Percentiles rank a stretch among this genome's conserved stretches.
phyloP scores from a whole-genome alignment of 495 filamentous ascomycete species.

The Penicillium bovifimosum region DNA sequence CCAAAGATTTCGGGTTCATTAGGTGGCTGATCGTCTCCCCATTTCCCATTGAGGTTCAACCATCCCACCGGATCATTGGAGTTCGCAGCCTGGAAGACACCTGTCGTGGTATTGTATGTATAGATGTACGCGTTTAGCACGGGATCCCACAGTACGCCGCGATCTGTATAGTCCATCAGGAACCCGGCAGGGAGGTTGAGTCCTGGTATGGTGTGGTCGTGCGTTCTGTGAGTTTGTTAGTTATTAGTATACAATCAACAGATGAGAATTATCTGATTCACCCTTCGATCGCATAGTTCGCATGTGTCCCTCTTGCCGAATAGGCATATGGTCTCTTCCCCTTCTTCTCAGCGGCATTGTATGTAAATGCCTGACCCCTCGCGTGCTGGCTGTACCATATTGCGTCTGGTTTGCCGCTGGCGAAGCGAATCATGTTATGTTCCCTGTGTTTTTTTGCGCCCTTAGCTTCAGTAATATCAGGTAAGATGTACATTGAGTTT shows the following conservation, averaged over 20 bases:
- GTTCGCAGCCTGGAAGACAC: conserved; percentile 40
- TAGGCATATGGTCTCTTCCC: conserved; percentile 49
- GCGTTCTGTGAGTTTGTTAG: conserved; percentile 25
- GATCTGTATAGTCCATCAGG: conserved; percentile 58
- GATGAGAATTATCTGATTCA: conserved; percentile 7
- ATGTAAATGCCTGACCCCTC: conserved; percentile 59
- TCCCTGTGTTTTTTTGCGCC: conserved; percentile 36
- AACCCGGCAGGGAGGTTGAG: conserved; percentile 55
- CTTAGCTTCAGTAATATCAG: not conserved
- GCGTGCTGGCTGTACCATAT: conserved; percentile 62
- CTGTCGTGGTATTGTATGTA: conserved; percentile 35
- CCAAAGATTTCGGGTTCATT: conserved; percentile 47
- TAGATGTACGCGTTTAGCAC: conserved; percentile 46
- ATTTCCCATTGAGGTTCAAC: conserved; percentile 49
- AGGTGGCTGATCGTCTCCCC: conserved; percentile 55
- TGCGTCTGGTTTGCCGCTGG: conserved; percentile 48
- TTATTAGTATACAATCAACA: not conserved
- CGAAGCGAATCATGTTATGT: conserved; percentile 64
- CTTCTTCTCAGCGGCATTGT: conserved; percentile 48
- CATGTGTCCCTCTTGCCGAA: conserved; percentile 53
- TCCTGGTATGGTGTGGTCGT: conserved; percentile 60
- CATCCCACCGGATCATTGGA: conserved; percentile 41
- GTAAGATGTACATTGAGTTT: not conserved
- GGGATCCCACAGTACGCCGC: conserved; percentile 51
- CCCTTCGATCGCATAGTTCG: conserved; percentile 52